Percentiles rank a stretch among this genome's conserved stretches.
phyloP scores from a whole-genome alignment of 2,329 filamentous ascomycete species.

The Lizonia empirigonia region DNA sequence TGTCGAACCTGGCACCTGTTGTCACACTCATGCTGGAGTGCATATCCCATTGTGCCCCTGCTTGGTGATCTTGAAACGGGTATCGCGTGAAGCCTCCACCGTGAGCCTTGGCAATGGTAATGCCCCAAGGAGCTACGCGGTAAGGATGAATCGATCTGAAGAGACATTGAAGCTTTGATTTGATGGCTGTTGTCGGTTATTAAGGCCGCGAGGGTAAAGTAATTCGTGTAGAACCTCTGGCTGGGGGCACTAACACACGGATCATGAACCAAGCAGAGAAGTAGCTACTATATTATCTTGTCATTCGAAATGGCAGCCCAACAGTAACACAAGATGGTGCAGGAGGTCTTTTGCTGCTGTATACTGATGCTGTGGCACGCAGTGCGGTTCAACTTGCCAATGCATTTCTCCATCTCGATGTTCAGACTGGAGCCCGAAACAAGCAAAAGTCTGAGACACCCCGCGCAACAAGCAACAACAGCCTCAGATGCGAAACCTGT shows the following conservation, averaged over 20 bases:
- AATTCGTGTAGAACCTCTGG: background rate
- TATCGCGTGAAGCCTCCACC: conserved; percentile 28
- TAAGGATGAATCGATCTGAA: background rate
- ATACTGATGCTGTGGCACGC: background rate
- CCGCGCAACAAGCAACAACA: background rate
- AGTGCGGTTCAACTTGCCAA: conserved; percentile 10
- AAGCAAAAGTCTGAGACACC: conserved; percentile 5
- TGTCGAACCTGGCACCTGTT: conserved; percentile 23
- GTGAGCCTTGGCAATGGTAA: conserved; percentile 27
- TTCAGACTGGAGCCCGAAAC: conserved; percentile 10
- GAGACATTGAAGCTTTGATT: background rate
- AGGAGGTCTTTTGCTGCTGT: background rate
- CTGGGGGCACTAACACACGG: too few relatives aligned
- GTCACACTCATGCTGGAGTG: conserved; percentile 28
- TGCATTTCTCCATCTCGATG: background rate
- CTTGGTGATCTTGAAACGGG: conserved; percentile 38
- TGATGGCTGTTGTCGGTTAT: too few relatives aligned
- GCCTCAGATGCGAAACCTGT: conserved; percentile 11
- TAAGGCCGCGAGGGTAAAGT: background rate
- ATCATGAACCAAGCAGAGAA: background rate
- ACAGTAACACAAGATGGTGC: background rate
- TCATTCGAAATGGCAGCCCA: background rate
- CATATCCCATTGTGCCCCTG: conserved; percentile 11
- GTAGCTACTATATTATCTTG: background rate
- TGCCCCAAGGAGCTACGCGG: background rate